Evolutionary conservation across 305 asterid genomes (phyloP).

Genomic region (Fraxinus xanthoxyloides): DNA sequence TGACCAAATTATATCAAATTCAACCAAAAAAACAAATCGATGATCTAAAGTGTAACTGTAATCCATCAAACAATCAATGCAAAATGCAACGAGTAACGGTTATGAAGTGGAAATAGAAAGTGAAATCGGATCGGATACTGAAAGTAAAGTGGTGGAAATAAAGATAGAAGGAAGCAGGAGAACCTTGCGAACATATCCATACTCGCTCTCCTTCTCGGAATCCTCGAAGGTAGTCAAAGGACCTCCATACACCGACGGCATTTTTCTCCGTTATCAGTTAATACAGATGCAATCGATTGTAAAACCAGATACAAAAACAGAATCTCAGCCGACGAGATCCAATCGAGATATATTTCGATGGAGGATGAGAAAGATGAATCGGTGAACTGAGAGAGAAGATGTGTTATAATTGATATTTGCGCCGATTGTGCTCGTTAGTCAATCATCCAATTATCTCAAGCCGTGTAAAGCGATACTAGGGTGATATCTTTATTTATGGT

Average conservation of each 20-base stretch:
- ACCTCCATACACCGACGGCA: conserved; percentile 50
- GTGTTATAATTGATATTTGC: conserved; percentile 22
- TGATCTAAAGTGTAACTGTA: neutral
- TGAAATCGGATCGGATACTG: neutral
- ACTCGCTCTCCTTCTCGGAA: conserved; percentile 73
- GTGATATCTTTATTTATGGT: neutral
- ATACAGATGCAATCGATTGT: neutral
- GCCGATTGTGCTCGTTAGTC: neutral
- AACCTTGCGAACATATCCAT: conserved; percentile 68
- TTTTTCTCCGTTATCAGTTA: neutral
- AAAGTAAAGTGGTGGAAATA: neutral
- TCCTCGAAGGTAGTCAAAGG: conserved; percentile 66
- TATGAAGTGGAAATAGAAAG: neutral
- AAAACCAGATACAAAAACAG: neutral
- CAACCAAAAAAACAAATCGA: neutral
- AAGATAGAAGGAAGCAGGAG: neutral
- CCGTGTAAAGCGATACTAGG: neutral
- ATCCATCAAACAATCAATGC: neutral
- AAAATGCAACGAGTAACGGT: neutral
- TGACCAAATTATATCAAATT: conserved; percentile 2
- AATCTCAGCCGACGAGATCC: conserved; percentile 28
- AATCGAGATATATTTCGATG: conserved; percentile 22
- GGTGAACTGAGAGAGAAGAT: conserved; percentile 11
- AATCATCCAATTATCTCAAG: neutral
- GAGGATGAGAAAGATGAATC: neutral